Evolutionary conservation across 495 filamentous ascomycete genomes (phyloP).

Genomic region (Penicillium goetzii): DNA sequence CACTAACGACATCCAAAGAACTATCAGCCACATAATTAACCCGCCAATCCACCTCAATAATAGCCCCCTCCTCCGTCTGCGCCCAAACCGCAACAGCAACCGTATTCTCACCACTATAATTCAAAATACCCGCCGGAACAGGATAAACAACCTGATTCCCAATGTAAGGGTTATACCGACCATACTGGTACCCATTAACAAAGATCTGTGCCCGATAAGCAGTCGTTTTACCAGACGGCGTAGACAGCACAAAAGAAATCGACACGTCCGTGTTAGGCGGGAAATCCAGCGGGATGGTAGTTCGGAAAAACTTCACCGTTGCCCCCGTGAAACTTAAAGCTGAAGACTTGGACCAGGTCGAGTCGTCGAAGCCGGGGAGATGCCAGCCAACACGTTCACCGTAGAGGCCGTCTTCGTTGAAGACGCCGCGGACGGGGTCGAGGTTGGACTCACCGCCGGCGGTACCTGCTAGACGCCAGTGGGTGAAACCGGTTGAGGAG

Average conservation of each 20-base stretch:
- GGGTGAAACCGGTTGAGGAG: conserved; percentile 46
- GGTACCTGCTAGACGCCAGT: conserved; percentile 77
- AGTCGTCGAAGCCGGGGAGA: conserved; percentile 60
- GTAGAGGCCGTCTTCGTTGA: conserved; percentile 73
- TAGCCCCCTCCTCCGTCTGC: conserved; percentile 47
- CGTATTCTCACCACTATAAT: conserved; percentile 51
- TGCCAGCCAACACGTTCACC: conserved; percentile 71
- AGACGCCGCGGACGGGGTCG: conserved; percentile 67
- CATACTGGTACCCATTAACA: conserved; percentile 57
- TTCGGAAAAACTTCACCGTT: conserved; percentile 63
- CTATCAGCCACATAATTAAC: conserved; percentile 47
- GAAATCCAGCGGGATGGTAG: conserved; percentile 57
- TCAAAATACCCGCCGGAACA: conserved; percentile 52
- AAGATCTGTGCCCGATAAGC: conserved; percentile 47
- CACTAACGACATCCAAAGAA: conserved; percentile 43
- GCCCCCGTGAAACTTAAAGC: conserved; percentile 49
- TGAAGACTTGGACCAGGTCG: conserved; percentile 41
- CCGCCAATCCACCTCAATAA: conserved; percentile 40
- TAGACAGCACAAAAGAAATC: conserved; percentile 47
- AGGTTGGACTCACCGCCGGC: conserved; percentile 69
- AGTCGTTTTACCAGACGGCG: conserved; percentile 26
- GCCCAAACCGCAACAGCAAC: conserved; percentile 53
- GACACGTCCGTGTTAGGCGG: conserved; percentile 45
- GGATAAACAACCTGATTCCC: conserved; percentile 57
- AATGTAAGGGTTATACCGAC: conserved; percentile 53